Evolutionary conservation across 192 early-diverging fungal species (phyloP), one percentile per base, ranked within the genome.

Genomic region (Coemansia sp.): DNA sequence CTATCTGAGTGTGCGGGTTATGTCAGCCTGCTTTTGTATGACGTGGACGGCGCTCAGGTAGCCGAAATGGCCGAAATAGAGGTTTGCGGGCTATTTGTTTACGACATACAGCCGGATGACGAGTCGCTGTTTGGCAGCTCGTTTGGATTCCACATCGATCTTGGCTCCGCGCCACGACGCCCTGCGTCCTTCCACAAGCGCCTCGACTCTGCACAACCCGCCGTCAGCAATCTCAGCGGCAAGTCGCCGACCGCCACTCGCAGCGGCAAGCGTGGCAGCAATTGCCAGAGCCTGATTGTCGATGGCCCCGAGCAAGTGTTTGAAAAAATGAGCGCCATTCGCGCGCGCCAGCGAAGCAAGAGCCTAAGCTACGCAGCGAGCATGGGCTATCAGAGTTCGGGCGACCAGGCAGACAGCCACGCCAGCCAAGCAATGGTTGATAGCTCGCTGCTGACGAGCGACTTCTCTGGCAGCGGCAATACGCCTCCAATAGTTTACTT

Each of bases 111-210:
- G 58, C 56, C 63, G 10, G 57, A 73, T 19, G 74, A 83, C 36
- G 67, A 83, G 56, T 76, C 80, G 25, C 64, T 83, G 43, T 83
- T 83, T 60, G 71, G 53, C 27, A 67, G 43, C 15, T 67, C 63
- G 29, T 83, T 71, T 64, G 67, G 71, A 29, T 83, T 83, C 32
- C 74, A 65, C n/a, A 62, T 65, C 15, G 49, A 51, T 36, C 38
- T 66, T 20, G 2, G 25, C 32, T 32, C 65, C 2, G 65, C 32
- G 17, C 38, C 32, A 15, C 36, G 22, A 53, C 51, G 29, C 29
- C 29, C 51, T 3, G 51, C 51, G 27, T 9, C 51, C 27, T 31
- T 32, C 27, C 51, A 54, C 51, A 54, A 6, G 51, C 27, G 27
- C 6, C 27, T 14, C 15, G 27, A 31, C 27, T 54, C 51, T 54